Evolutionary conservation across 306 rosid species (phyloP), one percentile per base, ranked within the genome.

Genomic region (Quercus agrifolia): DNA sequence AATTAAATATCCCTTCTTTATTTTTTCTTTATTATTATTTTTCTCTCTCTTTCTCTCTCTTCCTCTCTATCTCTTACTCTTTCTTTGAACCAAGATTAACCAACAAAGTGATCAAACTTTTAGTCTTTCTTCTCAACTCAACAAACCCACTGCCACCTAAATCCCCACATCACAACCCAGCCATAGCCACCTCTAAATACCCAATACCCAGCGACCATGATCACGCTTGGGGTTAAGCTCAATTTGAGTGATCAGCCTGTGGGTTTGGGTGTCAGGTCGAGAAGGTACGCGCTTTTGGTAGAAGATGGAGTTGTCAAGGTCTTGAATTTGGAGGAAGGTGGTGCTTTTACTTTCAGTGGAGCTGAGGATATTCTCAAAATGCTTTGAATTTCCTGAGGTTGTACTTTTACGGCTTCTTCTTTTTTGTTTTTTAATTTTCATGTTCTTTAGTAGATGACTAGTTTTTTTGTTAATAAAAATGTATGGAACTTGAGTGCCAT

Each of bases 241-340:
- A 96, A 95, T 85, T 83, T 95, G 90, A 91, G 94, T 25, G 99
- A 93, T 52, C 93, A 95, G 83, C 96, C 98, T 1, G 93, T 93
- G 38, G 99, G 99, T 0, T 74, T 95, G 83, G 98, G 98, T 1
- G 90, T 91, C 21, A 86, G 98, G 86, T 93, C 98, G 4, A 87
- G 99, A 76, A 87, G 98, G 35, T 95, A 95, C 35, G 88, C 97
- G 1, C 85, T 93, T 4, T 74, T 93, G 88, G 97, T 97, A 0
- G 98, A 93, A 46, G 97, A 95, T 80, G 99, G 99, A 2, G 92
- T 91, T 49, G 96, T 95, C 0, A 95, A 93, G 91, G 73, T 93
- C 64, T 87, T 95, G 87, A 93, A 95, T 79, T 88, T 95, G 98
- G 98, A 93, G 82, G 99, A 95, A 87, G 99, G 99, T 2, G 99